These are phyloP conservation scores for Madurella fahalii DNA, from an alignment of 2,329 filamentous ascomycete species.

Conservation along the genomic window DNA sequence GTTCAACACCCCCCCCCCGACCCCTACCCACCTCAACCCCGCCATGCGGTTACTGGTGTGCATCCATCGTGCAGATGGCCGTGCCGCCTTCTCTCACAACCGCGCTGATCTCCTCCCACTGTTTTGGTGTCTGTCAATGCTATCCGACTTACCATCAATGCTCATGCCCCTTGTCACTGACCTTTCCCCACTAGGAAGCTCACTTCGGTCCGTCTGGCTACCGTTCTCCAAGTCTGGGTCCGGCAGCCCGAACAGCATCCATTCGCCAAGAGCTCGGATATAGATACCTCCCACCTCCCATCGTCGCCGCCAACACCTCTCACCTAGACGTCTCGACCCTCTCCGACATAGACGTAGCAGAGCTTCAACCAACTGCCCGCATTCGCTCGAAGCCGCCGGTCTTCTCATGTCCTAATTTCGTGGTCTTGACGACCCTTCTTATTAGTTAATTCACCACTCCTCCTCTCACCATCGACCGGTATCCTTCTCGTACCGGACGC, in stretches of 20 bases:
- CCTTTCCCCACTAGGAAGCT: constrained; percentile 34
- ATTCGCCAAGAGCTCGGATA: constrained; percentile 34
- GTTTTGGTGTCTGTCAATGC: constrained; percentile 37
- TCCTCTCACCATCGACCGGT: constrained; percentile 4
- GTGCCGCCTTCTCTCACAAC: constrained; percentile 36
- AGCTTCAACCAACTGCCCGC: constrained; percentile 42
- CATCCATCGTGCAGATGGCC: constrained; percentile 32
- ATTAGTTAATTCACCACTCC: constrained; percentile 24
- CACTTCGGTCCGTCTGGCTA: constrained; percentile 39
- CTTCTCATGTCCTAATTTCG: constrained; percentile 21
- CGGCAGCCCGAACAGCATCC: constrained; percentile 24
- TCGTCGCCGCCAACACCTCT: constrained; percentile 23
- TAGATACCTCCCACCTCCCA: constrained; percentile 32
- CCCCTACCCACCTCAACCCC: constrained; percentile 33
- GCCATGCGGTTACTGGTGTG: constrained; percentile 34
- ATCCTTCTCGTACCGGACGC: constrained; percentile 10
- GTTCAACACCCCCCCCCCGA: constrained; percentile 32
- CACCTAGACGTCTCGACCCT: constrained; percentile 19
- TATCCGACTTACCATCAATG: constrained; percentile 36
- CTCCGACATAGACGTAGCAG: constrained; percentile 29
- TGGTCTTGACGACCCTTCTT: constrained; percentile 26
- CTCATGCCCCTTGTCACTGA: constrained; percentile 33
- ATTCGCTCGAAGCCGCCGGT: constrained; percentile 40
- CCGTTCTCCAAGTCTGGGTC: constrained; percentile 32
- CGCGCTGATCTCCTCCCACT: constrained; percentile 37